phyloP scores from a whole-genome alignment of 139 green algal genomes.

The Coccomyxa sp. region DNA sequence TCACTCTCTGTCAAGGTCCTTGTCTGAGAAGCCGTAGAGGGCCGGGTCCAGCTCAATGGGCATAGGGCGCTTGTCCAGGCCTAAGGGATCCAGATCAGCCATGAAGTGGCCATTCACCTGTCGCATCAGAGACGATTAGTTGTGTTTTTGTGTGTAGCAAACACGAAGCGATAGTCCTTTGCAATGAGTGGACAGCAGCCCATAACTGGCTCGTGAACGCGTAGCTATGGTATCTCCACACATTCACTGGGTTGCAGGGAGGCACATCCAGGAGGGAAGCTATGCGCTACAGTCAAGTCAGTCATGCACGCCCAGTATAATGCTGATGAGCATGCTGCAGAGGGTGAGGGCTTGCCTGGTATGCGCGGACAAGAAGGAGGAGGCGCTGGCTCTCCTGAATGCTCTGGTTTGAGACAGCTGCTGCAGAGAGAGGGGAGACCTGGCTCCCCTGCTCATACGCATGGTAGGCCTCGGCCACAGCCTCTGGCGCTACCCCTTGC shows the following conservation, averaged over 20 bases:
- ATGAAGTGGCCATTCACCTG: conserved; percentile 77
- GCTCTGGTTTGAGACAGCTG: conserved; percentile 80
- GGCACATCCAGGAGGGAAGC: background rate
- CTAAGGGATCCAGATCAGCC: conserved; percentile 89
- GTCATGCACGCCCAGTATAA: too few relatives aligned
- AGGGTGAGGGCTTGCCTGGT: conserved; percentile 65
- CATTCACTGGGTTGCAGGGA: too few relatives aligned
- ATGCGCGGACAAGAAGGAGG: conserved; percentile 88
- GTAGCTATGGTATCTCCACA: too few relatives aligned
- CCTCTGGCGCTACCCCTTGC: conserved; percentile 69
- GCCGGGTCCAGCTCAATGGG: conserved; percentile 77
- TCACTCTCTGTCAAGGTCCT: conserved; percentile 93
- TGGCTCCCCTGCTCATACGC: conserved; percentile 65
- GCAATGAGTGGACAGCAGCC: too few relatives aligned
- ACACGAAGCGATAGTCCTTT: too few relatives aligned
- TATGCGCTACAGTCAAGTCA: background rate
- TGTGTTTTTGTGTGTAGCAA: too few relatives aligned
- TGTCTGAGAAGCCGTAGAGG: conserved; percentile 91
- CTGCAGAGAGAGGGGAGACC: conserved; percentile 56
- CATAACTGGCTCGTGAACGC: too few relatives aligned
- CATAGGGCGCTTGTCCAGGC: conserved; percentile 54
- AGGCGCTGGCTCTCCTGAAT: conserved; percentile 94
- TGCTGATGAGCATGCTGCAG: too few relatives aligned
- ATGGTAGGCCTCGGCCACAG: conserved; percentile 84
- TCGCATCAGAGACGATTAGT: too few relatives aligned